Evolutionary conservation across 176 grass and related monocot genomes (phyloP), one percentile per base, ranked within the genome.

Genomic region (Oryza officinalis): DNA sequence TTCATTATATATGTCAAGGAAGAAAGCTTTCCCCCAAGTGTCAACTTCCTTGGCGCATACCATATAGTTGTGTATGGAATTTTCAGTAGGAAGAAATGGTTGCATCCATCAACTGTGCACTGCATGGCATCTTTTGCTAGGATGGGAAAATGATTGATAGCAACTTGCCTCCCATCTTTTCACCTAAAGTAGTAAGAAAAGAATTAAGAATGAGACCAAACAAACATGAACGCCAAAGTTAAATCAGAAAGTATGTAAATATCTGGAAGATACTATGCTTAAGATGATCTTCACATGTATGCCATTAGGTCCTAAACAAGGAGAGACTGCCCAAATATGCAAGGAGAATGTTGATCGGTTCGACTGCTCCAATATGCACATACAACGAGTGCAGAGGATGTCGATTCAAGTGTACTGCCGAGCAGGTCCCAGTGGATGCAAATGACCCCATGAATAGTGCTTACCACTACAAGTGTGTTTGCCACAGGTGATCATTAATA

Each of bases 391-490:
- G 95, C 90, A 93, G 91, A 76, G 90, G 92, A 1, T 98, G 95
- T 65, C 86, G 79, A 67, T 93, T 91, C 82, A 98, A 93, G 88
- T 95, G 95, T 67, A 92, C 78, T 33, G 90, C 95, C 22, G 92
- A 98, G 79, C 95, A 98, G 70, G 90, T 98, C 33, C 95, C 95
- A 0, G 90, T 98, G 25, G 95, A 98, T 79, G 87, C 92, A 45
- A 91, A 86, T 67, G 95, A 98, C 74, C 95, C 95, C 23, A 93
- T 95, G 84, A 98, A 98, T 83, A 98, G 90, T 64, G 95, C 95
- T 4, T 98, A 98, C 65, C 95, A 92, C 72, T 98, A 98, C 89
- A 94, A 89, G 71, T 98, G 95, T 81, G 63, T 98, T 71, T 98
- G 95, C 80, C 92, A 95, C 81, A 91, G 92, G 82, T 98, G 92